Base-by-base conservation (phyloP, 331 rosid species). In the Arachis monticola region DNA sequence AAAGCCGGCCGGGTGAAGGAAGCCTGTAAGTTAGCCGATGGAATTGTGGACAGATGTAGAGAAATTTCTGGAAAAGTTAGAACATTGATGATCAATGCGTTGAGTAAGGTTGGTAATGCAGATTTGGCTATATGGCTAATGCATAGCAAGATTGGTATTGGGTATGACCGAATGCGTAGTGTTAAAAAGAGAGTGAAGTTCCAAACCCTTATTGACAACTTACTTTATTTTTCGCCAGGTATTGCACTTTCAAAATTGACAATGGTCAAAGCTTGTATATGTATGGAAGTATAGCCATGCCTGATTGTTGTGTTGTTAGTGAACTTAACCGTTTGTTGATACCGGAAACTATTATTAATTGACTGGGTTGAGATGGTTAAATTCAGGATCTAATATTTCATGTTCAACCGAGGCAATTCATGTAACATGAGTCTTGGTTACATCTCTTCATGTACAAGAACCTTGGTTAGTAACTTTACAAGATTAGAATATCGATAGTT, bases 1-100 rank as follows among this genome's bases (percentile, higher is more conserved):
- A 94, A 88, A 79, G 96, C 87, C 0, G 86, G 93, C 12, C 92
- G 93, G 7, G 64, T 88, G 77, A 91, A 82, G 87, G 99, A 90
- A 77, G 96, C 97, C 22, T 94, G 97, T 87, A 91, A 91, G 62
- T 82, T 94, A 80, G 96, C 99, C 6, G 96, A 94, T 83, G 99
- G 97, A 41, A 82, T 91, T 74, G 95, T 90, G 74, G 96, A 90
- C 47, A 81, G 96, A 70, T 96, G 97, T 2, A 79, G 95, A 85
- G 95, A 94, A 84, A 86, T 87, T 76, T 96, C 97, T 0, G 96
- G 96, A 57, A 90, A 77, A 75, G 65, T 94, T 66, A 86, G 92
- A 12, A 94, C 96, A 22, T 46, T 84, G 67, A 70, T 91, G 53
- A 91, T 91, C 77, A 88, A 90, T 84, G 93, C 92, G 74, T 83